phyloP scores from a whole-genome alignment of 371 early-diverging fungal genomes.

The Mucor piriformis region DNA sequence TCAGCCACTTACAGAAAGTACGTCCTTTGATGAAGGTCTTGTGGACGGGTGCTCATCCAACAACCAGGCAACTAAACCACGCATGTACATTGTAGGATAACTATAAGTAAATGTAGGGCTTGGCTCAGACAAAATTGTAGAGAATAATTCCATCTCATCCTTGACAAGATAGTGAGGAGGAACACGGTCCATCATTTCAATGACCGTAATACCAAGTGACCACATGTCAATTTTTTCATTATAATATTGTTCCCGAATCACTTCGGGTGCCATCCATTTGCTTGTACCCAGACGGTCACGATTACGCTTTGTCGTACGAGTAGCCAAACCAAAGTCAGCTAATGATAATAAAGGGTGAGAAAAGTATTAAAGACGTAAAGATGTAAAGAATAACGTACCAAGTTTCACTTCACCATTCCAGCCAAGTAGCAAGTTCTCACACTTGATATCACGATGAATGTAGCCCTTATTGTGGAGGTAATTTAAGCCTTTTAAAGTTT shows the following conservation, averaged over 20 bases:
- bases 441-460: conserved; percentile 97
- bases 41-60: conserved; percentile 46
- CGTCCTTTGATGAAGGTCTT: conserved; percentile 48
- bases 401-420: conserved; percentile 95
- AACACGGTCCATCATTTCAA: conserved; percentile 57
- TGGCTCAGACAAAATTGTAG: conserved; percentile 42
- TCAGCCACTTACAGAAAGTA: conserved; percentile 33
- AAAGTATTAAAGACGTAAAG: conserved; percentile 2
- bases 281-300: conserved; percentile 93
- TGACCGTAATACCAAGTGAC: conserved; percentile 35
- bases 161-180: conserved; percentile 56
- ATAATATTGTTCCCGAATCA: conserved; percentile 91
- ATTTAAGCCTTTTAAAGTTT: conserved; percentile 71
- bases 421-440: conserved; percentile 97
- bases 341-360: conserved; percentile 2
- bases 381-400: conserved; percentile 64
- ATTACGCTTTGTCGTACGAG: conserved; percentile 57
- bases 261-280: conserved; percentile 97
- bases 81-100: conserved; percentile 57
- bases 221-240: conserved; percentile 69
- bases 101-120: conserved; percentile 55
- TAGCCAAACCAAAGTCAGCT: conserved; percentile 53
- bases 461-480: conserved; percentile 95
- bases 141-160: conserved; percentile 54
- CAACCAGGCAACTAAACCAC: conserved; percentile 56